phyloP scores from a whole-genome alignment of 345 rosid genomes.

The Ceriops zippeliana region DNA sequence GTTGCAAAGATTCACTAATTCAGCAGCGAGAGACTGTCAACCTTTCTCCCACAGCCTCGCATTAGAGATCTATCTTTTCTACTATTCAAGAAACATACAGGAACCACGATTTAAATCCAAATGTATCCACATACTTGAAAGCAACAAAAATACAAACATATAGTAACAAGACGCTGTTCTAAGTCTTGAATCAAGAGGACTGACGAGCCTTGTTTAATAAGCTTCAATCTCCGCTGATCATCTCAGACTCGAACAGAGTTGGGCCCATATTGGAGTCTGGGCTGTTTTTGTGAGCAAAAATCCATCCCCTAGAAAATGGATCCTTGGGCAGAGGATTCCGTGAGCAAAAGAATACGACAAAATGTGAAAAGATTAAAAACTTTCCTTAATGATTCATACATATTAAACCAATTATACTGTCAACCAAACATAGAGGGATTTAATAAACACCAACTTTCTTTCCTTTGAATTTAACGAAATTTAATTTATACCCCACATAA shows the following conservation, averaged over 20 bases:
- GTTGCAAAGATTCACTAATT: neutral
- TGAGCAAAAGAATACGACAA: too few relatives aligned
- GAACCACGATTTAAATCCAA: neutral
- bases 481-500: too few relatives aligned
- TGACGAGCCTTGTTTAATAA: conserved; percentile 67
- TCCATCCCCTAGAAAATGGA: too few relatives aligned
- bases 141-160: neutral
- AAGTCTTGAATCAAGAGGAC: conserved; percentile 48
- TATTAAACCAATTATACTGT: too few relatives aligned
- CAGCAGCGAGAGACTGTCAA: conserved; percentile 13
- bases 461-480: too few relatives aligned
- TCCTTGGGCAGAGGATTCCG: too few relatives aligned
- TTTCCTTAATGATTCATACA: too few relatives aligned
- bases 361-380: too few relatives aligned
- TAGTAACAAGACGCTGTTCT: neutral
- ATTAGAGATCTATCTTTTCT: conserved; percentile 62
- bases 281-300: too few relatives aligned
- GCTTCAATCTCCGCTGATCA: conserved; percentile 88
- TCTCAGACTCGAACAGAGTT: conserved; percentile 74
- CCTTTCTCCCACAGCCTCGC: conserved; percentile 80
- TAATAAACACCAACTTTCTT: too few relatives aligned
- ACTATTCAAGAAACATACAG: conserved; percentile 24
- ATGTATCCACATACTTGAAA: neutral
- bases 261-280: conserved; percentile 22
- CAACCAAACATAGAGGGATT: too few relatives aligned